phyloP scores from a whole-genome alignment of 208 protist genomes.

The Acanthamoeba sp. region DNA sequence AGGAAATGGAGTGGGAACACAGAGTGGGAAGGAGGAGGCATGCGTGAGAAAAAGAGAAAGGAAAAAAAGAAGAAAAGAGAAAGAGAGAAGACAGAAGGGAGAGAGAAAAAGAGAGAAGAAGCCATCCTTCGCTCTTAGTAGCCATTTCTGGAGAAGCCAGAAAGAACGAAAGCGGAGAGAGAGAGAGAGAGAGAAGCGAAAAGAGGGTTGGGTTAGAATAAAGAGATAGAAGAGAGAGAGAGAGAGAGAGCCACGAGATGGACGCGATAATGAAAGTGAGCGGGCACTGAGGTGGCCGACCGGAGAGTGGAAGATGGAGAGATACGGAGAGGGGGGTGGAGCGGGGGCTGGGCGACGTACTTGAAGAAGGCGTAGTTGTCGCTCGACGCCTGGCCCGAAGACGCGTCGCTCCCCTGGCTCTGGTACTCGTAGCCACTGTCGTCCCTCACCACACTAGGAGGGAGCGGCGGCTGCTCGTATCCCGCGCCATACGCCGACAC shows the following conservation, averaged over 20 bases:
- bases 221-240: background rate
- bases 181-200: background rate
- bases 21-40: background rate
- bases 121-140: slow-evolving; percentile 47
- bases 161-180: background rate
- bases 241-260: background rate
- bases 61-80: background rate
- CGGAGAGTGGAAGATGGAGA: background rate
- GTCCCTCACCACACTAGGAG: slow-evolving; percentile 27
- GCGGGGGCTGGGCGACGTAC: background rate
- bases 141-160: background rate
- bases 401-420: slow-evolving; percentile 14
- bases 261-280: background rate
- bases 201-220: background rate
- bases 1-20: background rate
- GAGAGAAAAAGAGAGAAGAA: background rate
- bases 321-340: background rate
- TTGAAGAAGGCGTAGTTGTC: slow-evolving; percentile 49
- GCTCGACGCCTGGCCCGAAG: background rate
- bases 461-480: slow-evolving; percentile 24
- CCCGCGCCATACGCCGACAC: slow-evolving; percentile 6
- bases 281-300: background rate
- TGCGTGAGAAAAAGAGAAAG: background rate
- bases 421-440: slow-evolving; percentile 27
- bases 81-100: background rate